A percentile compares a stretch with the other conserved stretches of the same genome.
Evolutionary conservation across 1,284 basidiomycete species (phyloP).

Genomic region (Lentinula novae-zelandiae): DNA sequence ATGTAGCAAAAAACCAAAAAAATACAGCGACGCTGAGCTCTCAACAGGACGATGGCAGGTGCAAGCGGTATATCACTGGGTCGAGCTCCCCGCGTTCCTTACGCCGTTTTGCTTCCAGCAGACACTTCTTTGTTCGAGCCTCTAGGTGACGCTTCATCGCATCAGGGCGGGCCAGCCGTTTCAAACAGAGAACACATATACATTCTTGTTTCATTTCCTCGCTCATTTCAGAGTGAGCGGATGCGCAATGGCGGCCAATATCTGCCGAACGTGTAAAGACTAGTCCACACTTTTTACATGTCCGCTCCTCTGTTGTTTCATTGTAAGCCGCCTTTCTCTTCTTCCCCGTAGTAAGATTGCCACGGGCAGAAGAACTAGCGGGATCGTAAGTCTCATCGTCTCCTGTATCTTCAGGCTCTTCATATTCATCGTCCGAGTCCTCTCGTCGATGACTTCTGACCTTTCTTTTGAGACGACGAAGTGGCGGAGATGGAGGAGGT

Average conservation of each 20-base stretch:
- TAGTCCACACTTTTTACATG: background rate
- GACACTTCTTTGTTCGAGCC: background rate
- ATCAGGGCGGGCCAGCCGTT: constrained; percentile 1
- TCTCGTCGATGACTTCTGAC: too few relatives aligned
- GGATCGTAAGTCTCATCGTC: background rate
- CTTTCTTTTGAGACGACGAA: too few relatives aligned
- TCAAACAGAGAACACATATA: background rate
- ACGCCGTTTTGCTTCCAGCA: background rate
- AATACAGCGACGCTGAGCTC: background rate
- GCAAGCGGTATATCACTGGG: background rate
- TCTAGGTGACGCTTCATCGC: background rate
- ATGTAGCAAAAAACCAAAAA: background rate
- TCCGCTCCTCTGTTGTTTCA: background rate
- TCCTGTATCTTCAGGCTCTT: background rate
- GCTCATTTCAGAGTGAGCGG: background rate
- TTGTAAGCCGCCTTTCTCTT: background rate
- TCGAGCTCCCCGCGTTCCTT: background rate
- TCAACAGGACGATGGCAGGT: background rate
- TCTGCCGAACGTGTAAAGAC: constrained; percentile 1
- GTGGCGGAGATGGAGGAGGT: too few relatives aligned
- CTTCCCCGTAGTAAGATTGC: background rate
- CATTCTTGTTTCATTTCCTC: background rate
- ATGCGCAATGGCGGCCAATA: background rate
- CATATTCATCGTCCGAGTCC: background rate
- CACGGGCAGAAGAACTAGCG: background rate